These are phyloP conservation scores for Mrakia blollopis DNA, from an alignment of 768 basidiomycete species.

Conservation along the genomic window DNA sequence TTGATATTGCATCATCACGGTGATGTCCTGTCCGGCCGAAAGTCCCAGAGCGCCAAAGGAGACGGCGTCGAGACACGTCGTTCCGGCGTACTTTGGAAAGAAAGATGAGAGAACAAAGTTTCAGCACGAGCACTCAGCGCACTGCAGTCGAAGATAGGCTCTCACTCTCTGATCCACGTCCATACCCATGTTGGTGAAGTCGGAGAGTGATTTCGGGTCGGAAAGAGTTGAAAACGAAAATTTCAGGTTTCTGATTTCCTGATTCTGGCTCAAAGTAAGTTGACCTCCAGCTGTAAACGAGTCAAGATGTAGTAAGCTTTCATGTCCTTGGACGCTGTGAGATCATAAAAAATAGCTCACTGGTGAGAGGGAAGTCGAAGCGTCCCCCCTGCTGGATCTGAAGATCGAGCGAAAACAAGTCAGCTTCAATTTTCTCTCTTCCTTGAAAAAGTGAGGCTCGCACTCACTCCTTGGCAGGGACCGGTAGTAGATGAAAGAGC, in stretches of 20 bases:
- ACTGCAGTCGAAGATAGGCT: neutral
- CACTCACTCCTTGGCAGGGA: neutral
- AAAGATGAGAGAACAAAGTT: too few species aligned
- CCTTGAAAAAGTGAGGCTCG: too few species aligned
- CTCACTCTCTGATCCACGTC: neutral
- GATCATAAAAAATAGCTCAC: too few species aligned
- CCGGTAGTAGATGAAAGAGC: too few species aligned
- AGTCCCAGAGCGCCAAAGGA: neutral
- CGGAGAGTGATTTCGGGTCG: neutral
- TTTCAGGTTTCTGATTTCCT: neutral
- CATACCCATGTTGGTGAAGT: neutral
- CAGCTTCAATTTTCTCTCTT: too few species aligned
- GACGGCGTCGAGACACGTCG: neutral
- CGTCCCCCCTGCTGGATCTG: neutral
- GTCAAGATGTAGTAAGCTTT: too few species aligned
- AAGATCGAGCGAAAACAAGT: too few species aligned
- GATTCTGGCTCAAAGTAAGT: neutral
- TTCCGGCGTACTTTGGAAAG: neutral
- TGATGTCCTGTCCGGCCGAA: neutral
- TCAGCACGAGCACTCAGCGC: too few species aligned
- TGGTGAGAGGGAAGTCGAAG: neutral
- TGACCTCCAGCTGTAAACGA: too few species aligned
- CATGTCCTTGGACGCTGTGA: too few species aligned
- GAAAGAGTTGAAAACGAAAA: neutral
- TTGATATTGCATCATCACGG: neutral